Base-by-base conservation (phyloP, 2,329 filamentous ascomycete species). In the Apiospora kogelbergensis region DNA sequence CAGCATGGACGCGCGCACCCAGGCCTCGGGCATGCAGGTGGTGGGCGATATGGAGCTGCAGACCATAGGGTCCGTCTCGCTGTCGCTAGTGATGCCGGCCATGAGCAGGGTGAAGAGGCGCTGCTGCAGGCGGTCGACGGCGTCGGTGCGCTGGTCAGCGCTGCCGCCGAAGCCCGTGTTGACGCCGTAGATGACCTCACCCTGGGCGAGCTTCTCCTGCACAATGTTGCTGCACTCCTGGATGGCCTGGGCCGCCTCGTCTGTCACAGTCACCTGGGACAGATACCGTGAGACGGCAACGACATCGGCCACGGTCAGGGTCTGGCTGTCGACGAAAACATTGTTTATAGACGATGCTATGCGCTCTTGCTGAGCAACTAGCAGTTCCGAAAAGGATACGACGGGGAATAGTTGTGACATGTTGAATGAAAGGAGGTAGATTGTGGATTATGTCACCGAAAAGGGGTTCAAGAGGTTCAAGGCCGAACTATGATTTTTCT, bases 141-240 rank as follows among this genome's bases (percentile, higher is more conserved):
- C 9, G 67, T 24, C 7, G 30, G 22, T 87, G 81, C 0, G 84
- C 83, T 5, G 5, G 74, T 91, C 86, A 17, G 89, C 89, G 68
- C 85, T 90, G 48, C 89, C 89, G 10, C 89, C 89, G 71, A 90
- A 90, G 6, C 89, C 89, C 0, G 89, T 91, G 72, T 88, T 91
- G 63, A 90, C 86, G 30, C 88, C 88, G 74, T 82, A 84, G 65
- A 81, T 70, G 65, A 70, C 45, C 7, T 69, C 57, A 42, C 69
- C 69, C 37, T 68, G 45, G 6, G 57, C 67, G 15, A 73, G 67
- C 68, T 68, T 69, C 33, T 70, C 63, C 20, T 60, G 68, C 1
- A 63, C 70, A 17, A 69, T 64, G 15, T 69, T 45, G 66, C 65
- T 69, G 66, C 70, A 69, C 33, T 46, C 26, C 15, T 30, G 9